Base-by-base conservation (phyloP, 2,329 filamentous ascomycete species). In the Didymella keratinophila region DNA sequence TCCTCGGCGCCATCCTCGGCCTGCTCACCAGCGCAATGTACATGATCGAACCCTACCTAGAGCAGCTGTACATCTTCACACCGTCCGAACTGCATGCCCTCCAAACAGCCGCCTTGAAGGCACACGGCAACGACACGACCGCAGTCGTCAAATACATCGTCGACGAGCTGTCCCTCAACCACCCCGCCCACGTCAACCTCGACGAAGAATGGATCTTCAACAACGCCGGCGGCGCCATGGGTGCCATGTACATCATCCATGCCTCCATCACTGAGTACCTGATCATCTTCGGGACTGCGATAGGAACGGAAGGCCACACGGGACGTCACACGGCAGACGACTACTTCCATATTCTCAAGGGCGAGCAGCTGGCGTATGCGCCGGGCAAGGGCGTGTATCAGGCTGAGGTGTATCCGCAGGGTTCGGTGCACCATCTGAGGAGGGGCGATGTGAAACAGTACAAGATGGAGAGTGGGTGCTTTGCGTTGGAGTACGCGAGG, bases 291-390 rank as follows among this genome's bases (percentile, higher is more conserved):
- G 70, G 70, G 0, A 91, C 90, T 1, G 84, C 91, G 10, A 79
- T 93, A 67, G 92, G 92, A 69, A 96, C 93, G 12, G 92, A 96
- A 79, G 93, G 93, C 61, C 92, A 96, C 83, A 87, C 87, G 1
- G 93, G 93, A 64, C 90, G 92, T 49, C 93, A 96, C 83, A 94
- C 92, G 12, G 92, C 92, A 16, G 91, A 96, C 79, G 93, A 97
- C 82, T 97, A 95, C 83, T 97, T 97, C 84, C 87, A 93, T 83
- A 96, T 97, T 82, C 83, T 97, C 30, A 82, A 82, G 32, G 93
- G 93, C 69, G 87, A 88, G 69, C 88, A 96, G 79, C 83, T 86
- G 69, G 90, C 92, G 64, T 93, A 92, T 81, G 83, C 86, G 18
- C 70, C 71, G 20, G 72, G 64, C 4, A 86, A 88, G 2, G 89